A percentile compares a stretch with the other conserved stretches of the same genome.
Evolutionary conservation across 176 grass and related monocot genomes (phyloP).

Genomic region (Coix lacrymajobi): DNA sequence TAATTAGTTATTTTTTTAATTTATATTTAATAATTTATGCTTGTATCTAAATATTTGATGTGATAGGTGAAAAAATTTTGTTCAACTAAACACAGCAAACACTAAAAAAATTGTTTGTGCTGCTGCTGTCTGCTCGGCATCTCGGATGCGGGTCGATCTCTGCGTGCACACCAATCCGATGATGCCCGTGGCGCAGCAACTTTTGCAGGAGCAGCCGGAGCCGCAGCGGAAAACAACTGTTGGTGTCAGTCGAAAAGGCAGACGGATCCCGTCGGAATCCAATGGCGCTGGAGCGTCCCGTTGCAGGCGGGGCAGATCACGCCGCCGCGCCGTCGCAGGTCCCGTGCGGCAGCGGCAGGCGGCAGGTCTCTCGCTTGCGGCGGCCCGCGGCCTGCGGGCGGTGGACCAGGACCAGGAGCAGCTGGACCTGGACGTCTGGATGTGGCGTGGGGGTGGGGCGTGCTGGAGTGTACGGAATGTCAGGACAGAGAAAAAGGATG

Average conservation of each 20-base stretch:
- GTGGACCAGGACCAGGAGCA: not conserved
- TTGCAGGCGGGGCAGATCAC: not conserved
- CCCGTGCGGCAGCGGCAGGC: not conserved
- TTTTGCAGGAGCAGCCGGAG: not conserved
- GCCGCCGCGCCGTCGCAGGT: not conserved
- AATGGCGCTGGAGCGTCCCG: not conserved
- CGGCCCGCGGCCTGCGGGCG: too few relatives aligned
- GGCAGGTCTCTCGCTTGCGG: too few relatives aligned
- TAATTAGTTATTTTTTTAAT: too few relatives aligned
- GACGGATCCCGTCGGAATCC: slow-evolving; percentile 23
- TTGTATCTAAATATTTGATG: too few relatives aligned
- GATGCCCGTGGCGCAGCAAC: not conserved
- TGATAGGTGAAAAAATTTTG: too few relatives aligned
- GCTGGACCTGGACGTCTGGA: not conserved
- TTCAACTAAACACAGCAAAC: too few relatives aligned
- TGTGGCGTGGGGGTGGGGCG: not conserved
- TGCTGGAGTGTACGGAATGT: too few relatives aligned
- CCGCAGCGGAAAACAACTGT: not conserved
- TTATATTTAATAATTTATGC: too few relatives aligned
- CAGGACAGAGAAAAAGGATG: too few relatives aligned
- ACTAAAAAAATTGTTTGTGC: too few relatives aligned
- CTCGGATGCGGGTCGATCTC: too few relatives aligned
- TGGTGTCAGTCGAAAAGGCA: slow-evolving; percentile 3
- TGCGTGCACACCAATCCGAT: not conserved
- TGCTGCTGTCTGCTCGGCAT: too few relatives aligned